Evolutionary conservation across 2,329 filamentous ascomycete species (phyloP).

Genomic region (Hypoxylon rubiginosum): DNA sequence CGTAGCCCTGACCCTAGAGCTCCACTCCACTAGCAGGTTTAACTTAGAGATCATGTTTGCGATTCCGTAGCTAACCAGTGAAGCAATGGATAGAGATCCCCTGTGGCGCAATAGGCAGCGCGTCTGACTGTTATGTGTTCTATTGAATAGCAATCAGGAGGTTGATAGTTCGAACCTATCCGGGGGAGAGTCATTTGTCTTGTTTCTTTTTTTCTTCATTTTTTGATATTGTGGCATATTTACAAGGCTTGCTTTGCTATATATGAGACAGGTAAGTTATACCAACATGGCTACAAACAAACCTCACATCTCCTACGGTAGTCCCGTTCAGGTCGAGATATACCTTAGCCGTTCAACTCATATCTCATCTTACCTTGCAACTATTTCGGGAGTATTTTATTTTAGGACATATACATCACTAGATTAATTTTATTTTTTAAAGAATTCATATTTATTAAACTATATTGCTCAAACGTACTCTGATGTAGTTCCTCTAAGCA

Average conservation of each 20-base stretch:
- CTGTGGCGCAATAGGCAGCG: conserved; percentile 7
- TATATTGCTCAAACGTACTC: no score
- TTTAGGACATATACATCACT: no score
- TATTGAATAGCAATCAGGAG: conserved; percentile 20
- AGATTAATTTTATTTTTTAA: no score
- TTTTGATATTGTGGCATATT: neutral
- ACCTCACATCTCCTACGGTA: no score
- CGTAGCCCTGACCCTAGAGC: conserved; percentile 3
- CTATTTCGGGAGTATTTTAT: no score
- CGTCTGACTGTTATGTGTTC: conserved; percentile 4
- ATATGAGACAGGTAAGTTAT: no score
- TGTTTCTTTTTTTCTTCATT: conserved; percentile 5
- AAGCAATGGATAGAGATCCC: neutral
- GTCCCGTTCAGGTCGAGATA: no score
- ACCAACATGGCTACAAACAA: no score
- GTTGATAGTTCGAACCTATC: conserved; percentile 38
- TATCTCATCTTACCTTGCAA: no score
- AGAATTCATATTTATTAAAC: no score
- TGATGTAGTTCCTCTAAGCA: no score
- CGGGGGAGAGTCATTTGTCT: conserved; percentile 24
- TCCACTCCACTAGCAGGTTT: neutral
- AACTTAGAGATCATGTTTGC: neutral
- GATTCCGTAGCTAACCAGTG: neutral
- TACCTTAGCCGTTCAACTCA: no score
- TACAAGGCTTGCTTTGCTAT: neutral